Conservation (phyloP, 202 grass and related monocot species). For the Zizania palustris region DNA sequence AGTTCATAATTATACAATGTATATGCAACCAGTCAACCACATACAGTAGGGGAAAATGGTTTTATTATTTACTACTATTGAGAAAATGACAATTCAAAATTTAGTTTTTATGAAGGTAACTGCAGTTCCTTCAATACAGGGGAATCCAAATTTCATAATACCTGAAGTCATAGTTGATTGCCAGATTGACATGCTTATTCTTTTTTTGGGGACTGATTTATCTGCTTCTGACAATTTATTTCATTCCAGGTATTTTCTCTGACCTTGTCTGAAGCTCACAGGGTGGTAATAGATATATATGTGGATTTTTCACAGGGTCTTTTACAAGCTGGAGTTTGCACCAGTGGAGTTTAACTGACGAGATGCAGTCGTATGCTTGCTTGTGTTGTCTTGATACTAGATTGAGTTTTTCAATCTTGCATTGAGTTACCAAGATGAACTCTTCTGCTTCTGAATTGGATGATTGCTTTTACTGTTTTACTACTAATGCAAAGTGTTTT, state of each 20-base stretch:
- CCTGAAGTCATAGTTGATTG: slow-evolving; percentile 10
- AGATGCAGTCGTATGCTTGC: slow-evolving; percentile 32
- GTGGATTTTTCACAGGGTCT: slow-evolving; percentile 58
- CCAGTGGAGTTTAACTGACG: slow-evolving; percentile 40
- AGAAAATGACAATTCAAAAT: not conserved
- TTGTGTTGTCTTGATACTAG: slow-evolving; percentile 33
- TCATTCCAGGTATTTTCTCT: slow-evolving; percentile 99
- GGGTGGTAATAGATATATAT: slow-evolving; percentile 57
- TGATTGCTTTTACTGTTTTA: slow-evolving; percentile 22
- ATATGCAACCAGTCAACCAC: not conserved
- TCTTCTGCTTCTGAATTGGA: slow-evolving; percentile 28
- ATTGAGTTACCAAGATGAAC: not conserved
- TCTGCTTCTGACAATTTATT: slow-evolving; percentile 43
- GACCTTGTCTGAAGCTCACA: slow-evolving; percentile 99
- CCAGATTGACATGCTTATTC: slow-evolving; percentile 19
- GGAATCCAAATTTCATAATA: slow-evolving; percentile 21
- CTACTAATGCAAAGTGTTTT: slow-evolving; percentile 23
- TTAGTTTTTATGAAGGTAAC: slow-evolving; percentile 32
- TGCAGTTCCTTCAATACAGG: slow-evolving; percentile 33
- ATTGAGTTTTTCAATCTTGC: slow-evolving; percentile 10
- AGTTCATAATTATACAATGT: slow-evolving; percentile 16
- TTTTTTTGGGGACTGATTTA: slow-evolving; percentile 25
- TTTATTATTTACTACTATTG: slow-evolving; percentile 18
- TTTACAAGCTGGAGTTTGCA: slow-evolving; percentile 40
- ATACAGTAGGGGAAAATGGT: slow-evolving; percentile 7